Evolutionary conservation across 2,329 filamentous ascomycete species (phyloP).

Genomic region (Sporothrix pallida): DNA sequence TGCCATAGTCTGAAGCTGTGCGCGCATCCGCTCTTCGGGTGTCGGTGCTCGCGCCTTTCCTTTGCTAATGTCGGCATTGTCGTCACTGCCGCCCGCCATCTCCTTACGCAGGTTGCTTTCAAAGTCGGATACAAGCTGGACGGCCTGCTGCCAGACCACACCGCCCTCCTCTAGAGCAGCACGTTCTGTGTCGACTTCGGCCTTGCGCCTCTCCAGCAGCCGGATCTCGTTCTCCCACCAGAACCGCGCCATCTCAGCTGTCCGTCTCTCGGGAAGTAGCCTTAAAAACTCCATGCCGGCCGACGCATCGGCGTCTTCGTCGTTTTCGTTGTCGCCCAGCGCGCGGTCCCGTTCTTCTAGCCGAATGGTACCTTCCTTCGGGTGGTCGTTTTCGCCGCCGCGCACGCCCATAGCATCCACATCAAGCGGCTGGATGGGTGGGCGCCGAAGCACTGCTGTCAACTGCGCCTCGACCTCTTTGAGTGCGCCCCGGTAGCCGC

Average conservation of each 20-base stretch:
- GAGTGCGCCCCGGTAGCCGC: constrained; percentile 71
- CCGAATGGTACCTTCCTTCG: constrained; percentile 12
- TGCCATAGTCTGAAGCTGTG: constrained; percentile 63
- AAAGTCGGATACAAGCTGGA: constrained; percentile 65
- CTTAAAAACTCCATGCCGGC: constrained; percentile 62
- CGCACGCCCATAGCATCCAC: constrained; percentile 48
- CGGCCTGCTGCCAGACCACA: constrained; percentile 67
- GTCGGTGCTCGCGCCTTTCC: constrained; percentile 35
- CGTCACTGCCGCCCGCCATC: constrained; percentile 50
- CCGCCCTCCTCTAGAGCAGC: constrained; percentile 71
- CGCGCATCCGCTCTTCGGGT: constrained; percentile 38
- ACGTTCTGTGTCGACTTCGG: constrained; percentile 65
- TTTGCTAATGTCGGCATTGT: constrained; percentile 40
- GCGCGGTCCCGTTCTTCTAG: constrained; percentile 22
- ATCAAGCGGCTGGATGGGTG: constrained; percentile 61
- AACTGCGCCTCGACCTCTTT: constrained; percentile 70
- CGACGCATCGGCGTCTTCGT: constrained; percentile 43
- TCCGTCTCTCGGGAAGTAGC: constrained; percentile 68
- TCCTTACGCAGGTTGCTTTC: constrained; percentile 66
- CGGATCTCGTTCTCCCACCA: constrained; percentile 72
- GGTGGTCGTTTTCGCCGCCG: background rate
- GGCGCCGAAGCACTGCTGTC: constrained; percentile 61
- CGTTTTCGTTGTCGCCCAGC: constrained; percentile 35
- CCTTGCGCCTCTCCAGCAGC: constrained; percentile 60
- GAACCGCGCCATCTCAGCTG: constrained; percentile 70